phyloP scores from a whole-genome alignment of 495 filamentous ascomycete species.

The Aspergillus affinis region DNA sequence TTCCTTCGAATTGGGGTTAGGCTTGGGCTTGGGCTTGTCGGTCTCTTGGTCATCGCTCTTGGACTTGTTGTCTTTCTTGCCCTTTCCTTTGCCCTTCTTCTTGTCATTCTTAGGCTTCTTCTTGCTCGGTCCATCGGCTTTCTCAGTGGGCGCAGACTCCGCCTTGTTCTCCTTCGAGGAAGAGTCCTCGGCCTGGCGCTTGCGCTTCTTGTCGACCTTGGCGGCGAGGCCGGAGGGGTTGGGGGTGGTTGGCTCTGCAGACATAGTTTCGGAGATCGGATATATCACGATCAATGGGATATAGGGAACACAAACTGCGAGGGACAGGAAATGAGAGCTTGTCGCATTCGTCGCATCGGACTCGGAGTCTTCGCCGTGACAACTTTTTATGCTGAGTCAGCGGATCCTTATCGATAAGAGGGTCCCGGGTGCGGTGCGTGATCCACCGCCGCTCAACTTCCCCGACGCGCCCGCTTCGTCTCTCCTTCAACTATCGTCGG shows the following conservation, averaged over 20 bases:
- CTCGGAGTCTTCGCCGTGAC: background rate
- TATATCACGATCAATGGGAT: background rate
- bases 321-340: background rate
- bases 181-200: slow-evolving; percentile 49
- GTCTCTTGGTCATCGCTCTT: slow-evolving; percentile 45
- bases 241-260: slow-evolving; percentile 10
- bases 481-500: background rate
- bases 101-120: slow-evolving; percentile 48
- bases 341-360: slow-evolving; percentile 3
- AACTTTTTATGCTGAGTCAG: slow-evolving; percentile 22
- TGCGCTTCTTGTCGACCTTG: slow-evolving; percentile 52
- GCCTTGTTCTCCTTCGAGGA: slow-evolving; percentile 31
- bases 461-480: background rate
- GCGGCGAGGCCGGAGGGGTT: slow-evolving; percentile 29
- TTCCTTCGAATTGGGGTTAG: slow-evolving; percentile 61
- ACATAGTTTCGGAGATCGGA: slow-evolving; percentile 12
- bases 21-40: slow-evolving; percentile 53
- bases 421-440: background rate
- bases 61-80: slow-evolving; percentile 34
- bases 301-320: background rate
- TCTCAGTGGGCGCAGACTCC: slow-evolving; percentile 24
- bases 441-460: background rate
- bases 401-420: slow-evolving; percentile 24
- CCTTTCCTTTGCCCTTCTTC: slow-evolving; percentile 43
- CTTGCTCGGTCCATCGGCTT: slow-evolving; percentile 32